Conservation (phyloP, 106 monocot genomes). For the Dioscorea dumetorum region DNA sequence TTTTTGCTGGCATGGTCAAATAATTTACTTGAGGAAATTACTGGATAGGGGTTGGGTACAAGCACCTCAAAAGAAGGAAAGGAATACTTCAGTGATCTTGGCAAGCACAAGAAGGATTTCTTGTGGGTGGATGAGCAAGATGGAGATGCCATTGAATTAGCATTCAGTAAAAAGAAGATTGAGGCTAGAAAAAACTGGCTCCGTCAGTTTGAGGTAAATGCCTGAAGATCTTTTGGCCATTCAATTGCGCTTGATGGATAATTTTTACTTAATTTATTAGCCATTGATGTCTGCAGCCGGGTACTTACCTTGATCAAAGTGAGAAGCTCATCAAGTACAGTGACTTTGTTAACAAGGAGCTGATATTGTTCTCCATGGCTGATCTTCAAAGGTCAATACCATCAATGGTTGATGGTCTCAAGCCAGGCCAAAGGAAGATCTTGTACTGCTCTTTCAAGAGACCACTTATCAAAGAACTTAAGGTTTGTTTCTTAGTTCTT, state of each 20-base stretch:
- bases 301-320: constrained; percentile 77
- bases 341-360: constrained; percentile 95
- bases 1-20: no score
- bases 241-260: not conserved
- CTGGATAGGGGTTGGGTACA: constrained; percentile 77
- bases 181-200: constrained; percentile 94
- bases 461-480: constrained; percentile 76
- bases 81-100: constrained; percentile 71
- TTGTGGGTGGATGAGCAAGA: constrained; percentile 75
- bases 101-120: constrained; percentile 80
- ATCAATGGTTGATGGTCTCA: constrained; percentile 92
- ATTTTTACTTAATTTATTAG: not conserved
- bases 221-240: not conserved
- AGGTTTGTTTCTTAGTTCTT: constrained; percentile 29
- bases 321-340: constrained; percentile 75
- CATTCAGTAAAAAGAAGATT: constrained; percentile 98
- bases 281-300: constrained; percentile 42
- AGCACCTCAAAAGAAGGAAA: constrained; percentile 87
- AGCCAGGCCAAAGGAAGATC: constrained; percentile 96
- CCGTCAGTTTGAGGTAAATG: constrained; percentile 75
- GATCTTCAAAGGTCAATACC: constrained; percentile 94
- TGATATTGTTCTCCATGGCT: constrained; percentile 83
- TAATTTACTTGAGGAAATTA: not conserved
- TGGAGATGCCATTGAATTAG: constrained; percentile 86
- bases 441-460: constrained; percentile 86